phyloP scores from a whole-genome alignment of 768 basidiomycete genomes.

The Pulveroboletus sp. region DNA sequence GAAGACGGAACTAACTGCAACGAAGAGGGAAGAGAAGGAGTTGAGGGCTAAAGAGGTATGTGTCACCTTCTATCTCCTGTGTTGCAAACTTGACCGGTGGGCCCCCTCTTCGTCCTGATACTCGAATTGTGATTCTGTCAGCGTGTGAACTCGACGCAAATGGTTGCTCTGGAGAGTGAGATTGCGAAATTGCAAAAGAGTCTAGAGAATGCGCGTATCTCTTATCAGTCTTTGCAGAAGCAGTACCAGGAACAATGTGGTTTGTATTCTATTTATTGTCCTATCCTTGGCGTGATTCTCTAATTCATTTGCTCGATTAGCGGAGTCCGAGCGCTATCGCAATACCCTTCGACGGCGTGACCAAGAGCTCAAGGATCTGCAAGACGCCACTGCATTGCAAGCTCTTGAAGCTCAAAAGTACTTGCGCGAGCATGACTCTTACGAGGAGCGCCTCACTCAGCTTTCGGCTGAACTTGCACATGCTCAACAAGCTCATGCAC shows the following conservation, averaged over 20 bases:
- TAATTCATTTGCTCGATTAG: slow-evolving; percentile 30
- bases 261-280: slow-evolving; percentile 35
- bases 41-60: slow-evolving; percentile 77
- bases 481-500: slow-evolving; percentile 66
- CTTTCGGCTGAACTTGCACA: slow-evolving; percentile 69
- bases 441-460: slow-evolving; percentile 63
- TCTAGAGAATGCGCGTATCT: slow-evolving; percentile 66
- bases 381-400: slow-evolving; percentile 56
- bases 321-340: slow-evolving; percentile 74
- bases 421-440: slow-evolving; percentile 59
- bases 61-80: slow-evolving; percentile 10
- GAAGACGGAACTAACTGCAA: slow-evolving; percentile 66
- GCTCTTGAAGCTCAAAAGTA: slow-evolving; percentile 65
- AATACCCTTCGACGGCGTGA: slow-evolving; percentile 71
- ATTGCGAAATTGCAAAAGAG: slow-evolving; percentile 69
- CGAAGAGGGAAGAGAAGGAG: slow-evolving; percentile 92
- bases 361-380: slow-evolving; percentile 59
- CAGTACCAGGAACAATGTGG: slow-evolving; percentile 88
- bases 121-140: slow-evolving; percentile 27
- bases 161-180: slow-evolving; percentile 69
- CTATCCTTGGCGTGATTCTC: neutral
- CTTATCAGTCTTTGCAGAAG: slow-evolving; percentile 74
- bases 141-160: slow-evolving; percentile 64
- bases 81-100: neutral
- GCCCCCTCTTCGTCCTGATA: neutral